phyloP scores from a whole-genome alignment of 2,329 filamentous ascomycete genomes.

The Aureobasidium musti region DNA sequence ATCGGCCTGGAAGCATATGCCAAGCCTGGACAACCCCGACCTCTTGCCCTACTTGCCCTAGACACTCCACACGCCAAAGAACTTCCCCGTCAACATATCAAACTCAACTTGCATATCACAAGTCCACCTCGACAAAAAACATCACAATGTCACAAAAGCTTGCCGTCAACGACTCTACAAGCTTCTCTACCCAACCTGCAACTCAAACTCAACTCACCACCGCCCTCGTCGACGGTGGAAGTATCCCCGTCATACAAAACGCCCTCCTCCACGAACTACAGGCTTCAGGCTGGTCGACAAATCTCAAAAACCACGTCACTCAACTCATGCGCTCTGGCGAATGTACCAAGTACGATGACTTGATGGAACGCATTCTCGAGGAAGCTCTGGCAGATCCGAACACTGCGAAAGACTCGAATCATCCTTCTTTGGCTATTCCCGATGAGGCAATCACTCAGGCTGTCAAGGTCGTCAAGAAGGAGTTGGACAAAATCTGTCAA shows the following conservation, averaged over 20 bases:
- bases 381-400: conserved; percentile 41
- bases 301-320: conserved; percentile 56
- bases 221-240: conserved; percentile 51
- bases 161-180: conserved; percentile 47
- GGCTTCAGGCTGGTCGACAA: conserved; percentile 60
- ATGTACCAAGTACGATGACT: conserved; percentile 59
- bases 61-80: background rate
- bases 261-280: conserved; percentile 58
- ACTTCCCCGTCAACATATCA: conserved; percentile 10
- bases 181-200: conserved; percentile 41
- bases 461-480: conserved; percentile 55
- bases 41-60: background rate
- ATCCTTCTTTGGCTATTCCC: conserved; percentile 34
- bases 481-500: conserved; percentile 38
- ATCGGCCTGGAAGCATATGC: conserved; percentile 13
- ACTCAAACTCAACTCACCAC: conserved; percentile 48
- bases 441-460: conserved; percentile 54
- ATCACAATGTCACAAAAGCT: conserved; percentile 36
- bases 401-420: background rate
- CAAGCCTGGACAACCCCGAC: conserved; percentile 4
- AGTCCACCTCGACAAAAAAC: conserved; percentile 34
- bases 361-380: conserved; percentile 56
- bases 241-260: conserved; percentile 58
- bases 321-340: conserved; percentile 60
- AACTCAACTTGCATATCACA: background rate